phyloP scores from a whole-genome alignment of 768 basidiomycete genomes.

The Saitozyma podzolica region DNA sequence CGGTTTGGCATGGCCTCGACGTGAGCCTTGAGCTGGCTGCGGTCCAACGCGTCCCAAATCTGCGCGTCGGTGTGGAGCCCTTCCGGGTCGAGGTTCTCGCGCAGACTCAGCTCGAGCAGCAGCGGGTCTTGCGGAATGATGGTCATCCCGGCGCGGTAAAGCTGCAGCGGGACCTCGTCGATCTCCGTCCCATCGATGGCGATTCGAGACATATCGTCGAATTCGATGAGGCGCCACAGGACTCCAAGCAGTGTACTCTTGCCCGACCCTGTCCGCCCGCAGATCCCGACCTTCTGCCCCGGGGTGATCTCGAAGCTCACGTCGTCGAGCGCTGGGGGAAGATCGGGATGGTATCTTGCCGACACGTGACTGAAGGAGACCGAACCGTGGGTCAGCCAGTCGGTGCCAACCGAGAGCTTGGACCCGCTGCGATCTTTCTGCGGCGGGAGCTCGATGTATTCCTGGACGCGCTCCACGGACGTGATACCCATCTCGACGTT shows the following conservation, averaged over 20 bases:
- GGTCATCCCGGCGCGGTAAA: constrained; percentile 20
- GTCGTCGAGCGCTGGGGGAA: constrained; percentile 18
- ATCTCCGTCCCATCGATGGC: constrained; percentile 29
- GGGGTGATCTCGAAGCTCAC: constrained; percentile 17
- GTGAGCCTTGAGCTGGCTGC: constrained; percentile 13
- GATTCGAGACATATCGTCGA: constrained; percentile 15
- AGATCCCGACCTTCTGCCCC: constrained; percentile 33
- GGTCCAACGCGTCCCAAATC: constrained; percentile 27
- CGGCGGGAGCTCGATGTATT: constrained; percentile 26
- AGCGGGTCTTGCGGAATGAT: constrained; percentile 21
- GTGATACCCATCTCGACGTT: constrained; percentile 30
- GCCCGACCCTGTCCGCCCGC: constrained; percentile 34
- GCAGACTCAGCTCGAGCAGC: constrained; percentile 18
- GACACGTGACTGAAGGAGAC: constrained; percentile 17
- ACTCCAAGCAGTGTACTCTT: constrained; percentile 30
- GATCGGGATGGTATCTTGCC: constrained; percentile 18
- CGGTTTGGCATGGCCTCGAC: constrained; percentile 15
- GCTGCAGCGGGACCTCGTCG: constrained; percentile 7
- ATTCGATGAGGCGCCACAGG: constrained; percentile 31
- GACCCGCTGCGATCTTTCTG: constrained; percentile 9
- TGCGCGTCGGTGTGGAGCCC: constrained; percentile 21
- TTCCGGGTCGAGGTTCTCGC: constrained; percentile 35
- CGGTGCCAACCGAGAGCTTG: not conserved
- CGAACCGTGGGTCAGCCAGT: constrained; percentile 20
- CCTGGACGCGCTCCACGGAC: constrained; percentile 31